A percentile compares a stretch with the other conserved stretches of the same genome.
These are phyloP conservation scores for Lachancea kluyveri DNA, from an alignment of 805 yeast species.

Conservation along the genomic window DNA sequence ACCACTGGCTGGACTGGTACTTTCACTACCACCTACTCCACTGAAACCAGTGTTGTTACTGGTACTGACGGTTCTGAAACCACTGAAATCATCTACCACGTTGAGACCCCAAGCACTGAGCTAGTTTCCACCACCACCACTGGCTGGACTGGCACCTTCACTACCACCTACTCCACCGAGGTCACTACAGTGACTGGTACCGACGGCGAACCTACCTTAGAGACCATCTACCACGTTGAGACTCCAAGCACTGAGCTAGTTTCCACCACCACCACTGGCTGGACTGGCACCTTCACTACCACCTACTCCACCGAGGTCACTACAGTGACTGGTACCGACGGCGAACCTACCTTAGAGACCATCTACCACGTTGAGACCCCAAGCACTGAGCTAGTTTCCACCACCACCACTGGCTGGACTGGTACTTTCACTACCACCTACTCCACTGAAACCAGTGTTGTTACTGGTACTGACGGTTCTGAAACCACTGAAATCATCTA, in stretches of 20 bases:
- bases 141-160: constrained; percentile 2
- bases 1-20: constrained; percentile 9
- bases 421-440: constrained; percentile 10
- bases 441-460: constrained; percentile 7
- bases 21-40: constrained; percentile 8
- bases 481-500: constrained; percentile 9
- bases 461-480: constrained; percentile 8
- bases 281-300: constrained; percentile 1
- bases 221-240: constrained; percentile 2
- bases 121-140: constrained; percentile 1
- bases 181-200: constrained; percentile 2
- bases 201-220: constrained; percentile 2
- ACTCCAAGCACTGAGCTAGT: constrained; percentile 3
- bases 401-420: constrained; percentile 13
- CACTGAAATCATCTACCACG: constrained; percentile 6
- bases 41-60: constrained; percentile 4
- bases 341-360: constrained; percentile 10
- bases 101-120: too few species aligned
- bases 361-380: constrained; percentile 14
- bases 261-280: constrained; percentile 9
- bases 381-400: constrained; percentile 9
- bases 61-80: constrained; percentile 6
- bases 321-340: constrained; percentile 8
- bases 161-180: background rate
- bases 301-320: constrained; percentile 9